These are phyloP conservation scores for Agrocybe praecox DNA, from an alignment of 768 basidiomycete genomes.

Conservation along the genomic window DNA sequence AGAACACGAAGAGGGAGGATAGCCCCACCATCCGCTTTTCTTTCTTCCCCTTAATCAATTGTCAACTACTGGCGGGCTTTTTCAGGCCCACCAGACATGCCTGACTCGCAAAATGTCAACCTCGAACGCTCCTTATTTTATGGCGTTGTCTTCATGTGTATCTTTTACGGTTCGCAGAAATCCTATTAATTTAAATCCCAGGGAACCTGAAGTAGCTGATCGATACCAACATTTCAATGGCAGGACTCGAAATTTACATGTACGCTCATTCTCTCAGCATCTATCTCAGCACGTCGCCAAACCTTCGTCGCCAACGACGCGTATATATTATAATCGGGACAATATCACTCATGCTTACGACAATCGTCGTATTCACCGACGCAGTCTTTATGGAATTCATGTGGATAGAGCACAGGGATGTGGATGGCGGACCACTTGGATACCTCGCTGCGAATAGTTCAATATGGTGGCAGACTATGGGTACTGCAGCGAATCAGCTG, in stretches of 20 bases:
- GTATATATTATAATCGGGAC: not conserved
- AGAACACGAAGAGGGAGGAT: not conserved
- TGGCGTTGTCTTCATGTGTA: not conserved
- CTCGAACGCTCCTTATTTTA: not conserved
- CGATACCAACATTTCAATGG: not conserved
- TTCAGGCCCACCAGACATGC: not conserved
- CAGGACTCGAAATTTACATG: not conserved
- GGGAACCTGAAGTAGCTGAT: not conserved
- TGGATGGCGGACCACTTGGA: not conserved
- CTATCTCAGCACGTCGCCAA: not conserved
- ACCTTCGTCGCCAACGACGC: not conserved
- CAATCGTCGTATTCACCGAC: not conserved
- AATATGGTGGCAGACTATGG: not conserved
- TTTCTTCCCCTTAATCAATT: not conserved
- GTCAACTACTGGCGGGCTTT: not conserved
- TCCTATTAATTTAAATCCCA: not conserved
- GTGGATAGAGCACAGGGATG: conserved; percentile 1
- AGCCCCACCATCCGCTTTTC: not conserved
- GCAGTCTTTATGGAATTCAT: not conserved
- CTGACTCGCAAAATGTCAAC: not conserved
- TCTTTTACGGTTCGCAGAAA: not conserved
- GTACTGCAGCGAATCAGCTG: not conserved
- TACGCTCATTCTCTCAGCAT: not conserved
- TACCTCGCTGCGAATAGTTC: not conserved
- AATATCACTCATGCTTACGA: not conserved